Percentiles rank a stretch among this genome's conserved stretches.
phyloP scores from a whole-genome alignment of 495 filamentous ascomycete species.

The Chaetomidium leptoderma region DNA sequence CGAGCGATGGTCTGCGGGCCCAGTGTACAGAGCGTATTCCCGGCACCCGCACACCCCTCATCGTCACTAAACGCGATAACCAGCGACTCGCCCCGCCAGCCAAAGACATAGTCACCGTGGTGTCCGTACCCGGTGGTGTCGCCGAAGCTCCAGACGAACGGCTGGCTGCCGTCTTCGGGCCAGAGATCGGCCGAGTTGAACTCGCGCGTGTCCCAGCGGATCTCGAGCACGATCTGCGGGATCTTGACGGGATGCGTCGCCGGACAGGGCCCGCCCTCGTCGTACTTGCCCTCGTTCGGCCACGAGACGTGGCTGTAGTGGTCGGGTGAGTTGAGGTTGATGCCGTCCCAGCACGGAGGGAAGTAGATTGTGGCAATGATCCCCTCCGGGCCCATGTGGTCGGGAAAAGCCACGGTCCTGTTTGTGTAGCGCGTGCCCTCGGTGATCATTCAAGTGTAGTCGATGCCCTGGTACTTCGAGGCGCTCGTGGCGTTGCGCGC shows the following conservation, averaged over 20 bases:
- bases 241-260: slow-evolving; percentile 57
- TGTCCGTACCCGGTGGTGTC: slow-evolving; percentile 31
- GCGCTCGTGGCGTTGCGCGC: neutral
- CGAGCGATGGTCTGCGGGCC: neutral
- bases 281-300: slow-evolving; percentile 32
- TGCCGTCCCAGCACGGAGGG: neutral
- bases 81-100: slow-evolving; percentile 61
- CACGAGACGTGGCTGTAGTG: neutral
- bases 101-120: slow-evolving; percentile 73
- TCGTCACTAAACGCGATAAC: neutral
- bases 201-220: slow-evolving; percentile 47
- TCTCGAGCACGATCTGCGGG: slow-evolving; percentile 61
- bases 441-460: neutral
- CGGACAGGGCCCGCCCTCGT: slow-evolving; percentile 52
- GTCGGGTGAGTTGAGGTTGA: neutral
- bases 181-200: slow-evolving; percentile 40
- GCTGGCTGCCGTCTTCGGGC: slow-evolving; percentile 21
- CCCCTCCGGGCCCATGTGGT: neutral
- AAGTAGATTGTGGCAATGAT: slow-evolving; percentile 2
- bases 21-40: neutral
- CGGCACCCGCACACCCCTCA: neutral
- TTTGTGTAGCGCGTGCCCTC: neutral
- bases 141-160: slow-evolving; percentile 27
- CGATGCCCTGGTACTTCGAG: neutral
- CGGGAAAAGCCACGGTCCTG: neutral